Base-by-base conservation (phyloP, 495 filamentous ascomycete species). In the Astrocystis sublimbata region DNA sequence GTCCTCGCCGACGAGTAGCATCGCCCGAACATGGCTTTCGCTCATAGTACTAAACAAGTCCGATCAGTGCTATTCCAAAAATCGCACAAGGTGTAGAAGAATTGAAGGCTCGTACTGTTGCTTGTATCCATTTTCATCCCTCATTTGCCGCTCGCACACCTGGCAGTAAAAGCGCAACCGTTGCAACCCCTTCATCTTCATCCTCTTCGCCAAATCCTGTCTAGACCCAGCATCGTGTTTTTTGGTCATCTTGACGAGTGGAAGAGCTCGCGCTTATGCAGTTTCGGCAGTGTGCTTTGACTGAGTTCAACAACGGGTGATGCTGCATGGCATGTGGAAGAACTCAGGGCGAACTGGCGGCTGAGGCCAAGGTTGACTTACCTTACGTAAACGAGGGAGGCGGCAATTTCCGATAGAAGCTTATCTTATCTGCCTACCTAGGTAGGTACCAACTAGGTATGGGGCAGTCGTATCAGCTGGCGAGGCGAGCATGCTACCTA, bases 181-280 rank as follows among this genome's bases (percentile, higher is more conserved):
- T 64, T 92, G 90, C 2, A 97, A 80, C 41, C 93, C 93, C 77
- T 92, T 93, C 65, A 87, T 79, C 72, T 97, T 97, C 75, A 96
- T 85, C 73, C 92, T 89, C 76, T 98, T 98, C 75, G 81, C 84
- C 49, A 98, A 82, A 64, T 90, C 83, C 70, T 98, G 98, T 4
- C 86, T 91, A 30, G 85, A 87, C 24, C 94, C 96, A 21, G 90
- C 86, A 80, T 98, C 94, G n/a, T n/a, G n/a, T 61, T 96, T 96
- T 77, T 88, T 88, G 57, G 89, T 89, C 96, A 98, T 98, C n/a
- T 68, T 89, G 79, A 57, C 56, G 58, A 31, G n/a, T 26, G 19
- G 3, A 9, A 43, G n/a, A 21, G 31, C 15, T 5, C 19, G 19
- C 50, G 26, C 9, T 26, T 23, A 8, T 12, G 19, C n/a, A 12